phyloP scores from a whole-genome alignment of 306 rosid species.

The Vigna radiata region DNA sequence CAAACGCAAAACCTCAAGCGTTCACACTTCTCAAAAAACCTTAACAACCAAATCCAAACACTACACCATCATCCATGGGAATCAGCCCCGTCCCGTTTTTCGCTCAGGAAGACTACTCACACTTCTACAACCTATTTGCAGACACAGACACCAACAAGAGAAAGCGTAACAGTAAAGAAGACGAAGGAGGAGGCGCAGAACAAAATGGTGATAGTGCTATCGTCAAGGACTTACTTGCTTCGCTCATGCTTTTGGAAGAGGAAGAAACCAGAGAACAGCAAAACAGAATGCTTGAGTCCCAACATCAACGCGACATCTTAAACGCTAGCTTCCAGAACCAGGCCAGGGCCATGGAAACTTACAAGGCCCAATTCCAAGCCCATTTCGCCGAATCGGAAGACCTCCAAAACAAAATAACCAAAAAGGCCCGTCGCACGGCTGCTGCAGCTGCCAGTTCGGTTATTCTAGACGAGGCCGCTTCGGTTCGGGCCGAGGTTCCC shows the following conservation, averaged over 20 bases:
- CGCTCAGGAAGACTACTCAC: slow-evolving; percentile 61
- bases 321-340: slow-evolving; percentile 44
- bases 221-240: slow-evolving; percentile 52
- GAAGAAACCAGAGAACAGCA: slow-evolving; percentile 60
- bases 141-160: slow-evolving; percentile 51
- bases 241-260: slow-evolving; percentile 58
- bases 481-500: background rate
- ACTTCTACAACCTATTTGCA: slow-evolving; percentile 43
- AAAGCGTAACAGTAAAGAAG: slow-evolving; percentile 49
- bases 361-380: slow-evolving; percentile 47
- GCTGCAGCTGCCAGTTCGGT: slow-evolving; percentile 8
- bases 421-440: slow-evolving; percentile 50
- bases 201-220: background rate
- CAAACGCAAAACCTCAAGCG: slow-evolving; percentile 6
- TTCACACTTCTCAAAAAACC: slow-evolving; percentile 51
- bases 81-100: slow-evolving; percentile 54
- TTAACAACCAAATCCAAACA: background rate
- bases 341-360: slow-evolving; percentile 47
- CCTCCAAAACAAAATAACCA: slow-evolving; percentile 34
- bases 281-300: slow-evolving; percentile 35
- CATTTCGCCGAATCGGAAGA: slow-evolving; percentile 42
- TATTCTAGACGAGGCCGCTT: background rate
- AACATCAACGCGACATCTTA: slow-evolving; percentile 36
- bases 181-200: background rate
- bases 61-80: slow-evolving; percentile 52